Evolutionary conservation across 441 rosid genomes (phyloP).

Genomic region (Brassica hybrid): DNA sequence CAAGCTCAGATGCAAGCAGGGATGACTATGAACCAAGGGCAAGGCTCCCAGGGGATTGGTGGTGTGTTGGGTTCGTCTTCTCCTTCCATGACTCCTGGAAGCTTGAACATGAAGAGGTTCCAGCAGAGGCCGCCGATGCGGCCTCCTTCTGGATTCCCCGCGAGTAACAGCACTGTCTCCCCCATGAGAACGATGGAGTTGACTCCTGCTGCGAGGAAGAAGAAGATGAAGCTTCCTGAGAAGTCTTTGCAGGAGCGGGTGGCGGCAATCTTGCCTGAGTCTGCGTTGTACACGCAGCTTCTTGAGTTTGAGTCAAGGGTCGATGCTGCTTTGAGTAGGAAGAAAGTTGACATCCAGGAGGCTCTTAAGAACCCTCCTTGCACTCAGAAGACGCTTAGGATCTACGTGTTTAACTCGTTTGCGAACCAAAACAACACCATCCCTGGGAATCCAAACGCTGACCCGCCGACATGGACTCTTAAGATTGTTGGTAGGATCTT

Average conservation of each 20-base stretch:
- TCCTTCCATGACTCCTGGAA: slow-evolving; percentile 71
- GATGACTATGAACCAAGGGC: slow-evolving; percentile 63
- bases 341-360: slow-evolving; percentile 96
- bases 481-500: slow-evolving; percentile 88
- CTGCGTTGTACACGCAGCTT: slow-evolving; percentile 91
- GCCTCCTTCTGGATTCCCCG: slow-evolving; percentile 76
- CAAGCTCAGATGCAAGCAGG: slow-evolving; percentile 87
- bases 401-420: slow-evolving; percentile 88
- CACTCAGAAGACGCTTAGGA: slow-evolving; percentile 86
- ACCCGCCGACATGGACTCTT: slow-evolving; percentile 91
- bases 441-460: slow-evolving; percentile 74
- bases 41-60: slow-evolving; percentile 60
- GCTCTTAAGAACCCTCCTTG: slow-evolving; percentile 88
- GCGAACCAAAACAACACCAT: slow-evolving; percentile 74
- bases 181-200: slow-evolving; percentile 83
- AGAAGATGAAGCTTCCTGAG: slow-evolving; percentile 90
- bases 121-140: slow-evolving; percentile 77
- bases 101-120: slow-evolving; percentile 61
- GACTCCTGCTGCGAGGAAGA: slow-evolving; percentile 72
- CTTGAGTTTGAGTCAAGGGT: slow-evolving; percentile 93
- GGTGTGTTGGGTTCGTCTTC: slow-evolving; percentile 66
- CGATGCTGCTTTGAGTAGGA: slow-evolving; percentile 83
- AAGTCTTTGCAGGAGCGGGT: slow-evolving; percentile 87
- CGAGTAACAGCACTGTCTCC: slow-evolving; percentile 56
- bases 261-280: slow-evolving; percentile 91